phyloP scores from a whole-genome alignment of 129 eudicot species.

The Smallanthus sonchifolius region DNA sequence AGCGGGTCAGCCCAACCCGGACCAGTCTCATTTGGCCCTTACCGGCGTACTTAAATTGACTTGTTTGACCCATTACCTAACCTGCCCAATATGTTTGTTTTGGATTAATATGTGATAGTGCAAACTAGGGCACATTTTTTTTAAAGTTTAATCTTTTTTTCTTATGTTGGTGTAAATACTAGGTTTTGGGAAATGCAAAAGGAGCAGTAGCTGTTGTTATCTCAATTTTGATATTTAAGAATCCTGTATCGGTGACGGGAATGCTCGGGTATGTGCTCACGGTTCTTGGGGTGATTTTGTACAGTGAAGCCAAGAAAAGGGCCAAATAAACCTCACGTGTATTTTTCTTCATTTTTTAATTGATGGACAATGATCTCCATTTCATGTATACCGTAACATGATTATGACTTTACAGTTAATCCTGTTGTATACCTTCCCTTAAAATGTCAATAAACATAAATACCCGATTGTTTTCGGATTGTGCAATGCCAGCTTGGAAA shows the following conservation, averaged over 20 bases:
- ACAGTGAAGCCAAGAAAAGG: slow-evolving; percentile 44
- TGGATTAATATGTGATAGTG: not conserved
- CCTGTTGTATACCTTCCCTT: slow-evolving; percentile 22
- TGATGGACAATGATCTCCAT: slow-evolving; percentile 15
- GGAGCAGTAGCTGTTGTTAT: slow-evolving; percentile 53
- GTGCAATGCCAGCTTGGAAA: not conserved
- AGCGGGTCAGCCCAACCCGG: not conserved
- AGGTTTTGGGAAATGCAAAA: slow-evolving; percentile 52
- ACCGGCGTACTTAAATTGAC: not conserved
- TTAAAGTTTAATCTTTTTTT: not conserved
- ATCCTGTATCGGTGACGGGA: slow-evolving; percentile 40
- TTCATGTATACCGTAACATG: slow-evolving; percentile 25
- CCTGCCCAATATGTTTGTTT: not conserved
- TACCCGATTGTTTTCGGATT: slow-evolving; percentile 19
- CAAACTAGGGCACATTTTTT: not conserved
- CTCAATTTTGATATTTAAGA: slow-evolving; percentile 39
- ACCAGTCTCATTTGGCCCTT: not conserved
- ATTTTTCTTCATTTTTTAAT: slow-evolving; percentile 18
- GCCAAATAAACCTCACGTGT: slow-evolving; percentile 23
- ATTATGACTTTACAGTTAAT: slow-evolving; percentile 25
- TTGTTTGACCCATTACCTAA: not conserved
- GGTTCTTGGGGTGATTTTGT: slow-evolving; percentile 35
- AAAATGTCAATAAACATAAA: slow-evolving; percentile 24
- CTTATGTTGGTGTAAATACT: not conserved
- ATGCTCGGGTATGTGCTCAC: slow-evolving; percentile 39